Evolutionary conservation across 1,284 basidiomycete genomes (phyloP).

Genomic region (Boletellus deceptivus): DNA sequence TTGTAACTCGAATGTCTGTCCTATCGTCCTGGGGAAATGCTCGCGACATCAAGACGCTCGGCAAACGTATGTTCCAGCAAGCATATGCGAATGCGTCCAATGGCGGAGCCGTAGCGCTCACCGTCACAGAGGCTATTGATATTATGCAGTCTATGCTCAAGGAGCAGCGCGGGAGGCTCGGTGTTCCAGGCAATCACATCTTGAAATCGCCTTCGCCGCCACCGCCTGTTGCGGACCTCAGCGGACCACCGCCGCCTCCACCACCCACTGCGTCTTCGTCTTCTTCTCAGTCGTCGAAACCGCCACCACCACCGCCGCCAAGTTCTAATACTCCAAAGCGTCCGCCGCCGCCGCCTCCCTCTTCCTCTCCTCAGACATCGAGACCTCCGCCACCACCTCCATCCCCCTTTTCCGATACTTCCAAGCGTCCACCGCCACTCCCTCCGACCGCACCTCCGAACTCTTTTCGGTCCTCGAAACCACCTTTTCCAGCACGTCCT

Average conservation of each 20-base stretch:
- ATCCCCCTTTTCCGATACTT: not conserved
- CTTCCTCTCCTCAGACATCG: too few relatives aligned
- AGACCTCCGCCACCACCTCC: constrained; percentile 12
- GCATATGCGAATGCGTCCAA: constrained; percentile 28
- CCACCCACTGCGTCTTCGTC: constrained; percentile 23
- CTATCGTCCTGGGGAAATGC: constrained; percentile 63
- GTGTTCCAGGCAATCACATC: constrained; percentile 17
- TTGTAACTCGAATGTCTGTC: constrained; percentile 40
- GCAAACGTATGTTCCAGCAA: constrained; percentile 43
- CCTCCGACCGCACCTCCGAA: not conserved
- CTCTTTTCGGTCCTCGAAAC: too few relatives aligned
- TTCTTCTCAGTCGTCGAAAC: constrained; percentile 23
- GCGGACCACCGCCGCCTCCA: constrained; percentile 25
- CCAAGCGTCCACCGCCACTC: not conserved
- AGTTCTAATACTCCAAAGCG: not conserved
- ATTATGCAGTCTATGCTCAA: constrained; percentile 26
- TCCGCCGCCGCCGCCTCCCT: too few relatives aligned
- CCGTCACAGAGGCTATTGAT: constrained; percentile 13
- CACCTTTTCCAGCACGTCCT: too few relatives aligned
- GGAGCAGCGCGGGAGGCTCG: constrained; percentile 27
- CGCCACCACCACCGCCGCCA: constrained; percentile 11
- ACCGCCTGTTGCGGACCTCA: constrained; percentile 20
- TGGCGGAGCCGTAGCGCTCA: constrained; percentile 11
- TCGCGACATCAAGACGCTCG: constrained; percentile 53
- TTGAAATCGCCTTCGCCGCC: constrained; percentile 12